Base-by-base conservation (phyloP, 2,329 filamentous ascomycete species). In the Aquanectria penicillioides region DNA sequence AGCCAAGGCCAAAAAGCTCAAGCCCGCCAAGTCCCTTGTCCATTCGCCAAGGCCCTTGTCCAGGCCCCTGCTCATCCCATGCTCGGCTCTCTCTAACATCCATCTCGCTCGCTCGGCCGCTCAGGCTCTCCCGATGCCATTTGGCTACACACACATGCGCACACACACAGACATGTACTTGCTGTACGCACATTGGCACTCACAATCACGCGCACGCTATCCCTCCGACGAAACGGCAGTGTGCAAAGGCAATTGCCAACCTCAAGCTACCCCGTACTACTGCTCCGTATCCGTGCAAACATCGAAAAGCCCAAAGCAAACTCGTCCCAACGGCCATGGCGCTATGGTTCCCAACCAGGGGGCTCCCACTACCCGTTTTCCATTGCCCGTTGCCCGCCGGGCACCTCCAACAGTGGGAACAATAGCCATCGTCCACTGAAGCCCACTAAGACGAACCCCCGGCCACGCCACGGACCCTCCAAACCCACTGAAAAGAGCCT, bases 401-500 rank as follows among this genome's bases (percentile, higher is more conserved):
- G n/a, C n/a, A 37, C 25, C 29, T 17, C 4, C 46, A 22, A 28
- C 40, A 20, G 40, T 28, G 29, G 22, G 33, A 20, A 47, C 17
- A 22, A 18, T 48, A 22, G 29, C 22, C 29, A 15, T 44, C 31
- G 25, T 43, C 40, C 50, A 44, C 29, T 53, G 40, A 38, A 53
- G 50, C 28, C 33, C 55, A 41, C 47, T 34, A 56, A 44, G 17
- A 22, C 36, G 36, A 52, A 52, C 43, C 48, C 47, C 47, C 54
- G 22, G 46, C 31, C 34, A 46, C 51, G 34, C 51, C 51, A 54
- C 37, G 29, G n/a, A 17, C 23, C 44, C 22, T 29, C 37, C 29
- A 28, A 50, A 15, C 53, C 53, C 36, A 49, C 38, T 50, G 50
- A 56, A 59, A 38, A 46, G 50, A n/a, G n/a, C n/a, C n/a, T n/a